phyloP scores from a whole-genome alignment of 1,284 basidiomycete species.

The Ustilago tritici region DNA sequence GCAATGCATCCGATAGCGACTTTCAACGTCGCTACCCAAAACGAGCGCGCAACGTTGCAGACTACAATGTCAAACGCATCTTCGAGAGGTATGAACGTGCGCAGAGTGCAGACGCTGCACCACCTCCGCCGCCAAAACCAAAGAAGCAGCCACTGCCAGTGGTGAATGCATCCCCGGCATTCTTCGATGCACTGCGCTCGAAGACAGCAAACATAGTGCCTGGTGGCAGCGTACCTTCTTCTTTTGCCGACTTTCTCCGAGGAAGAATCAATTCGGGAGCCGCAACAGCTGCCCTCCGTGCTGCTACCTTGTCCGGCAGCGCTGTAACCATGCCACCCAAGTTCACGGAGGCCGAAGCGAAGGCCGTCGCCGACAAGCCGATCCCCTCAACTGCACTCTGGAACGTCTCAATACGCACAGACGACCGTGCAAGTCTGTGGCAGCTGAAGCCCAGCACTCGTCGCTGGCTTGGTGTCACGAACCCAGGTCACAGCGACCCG shows the following conservation, averaged over 20 bases:
- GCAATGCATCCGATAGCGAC: slow-evolving; percentile 21
- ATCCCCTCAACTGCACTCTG: slow-evolving; percentile 2
- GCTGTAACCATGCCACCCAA: neutral
- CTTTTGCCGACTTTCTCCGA: slow-evolving; percentile 24
- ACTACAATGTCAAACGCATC: slow-evolving; percentile 34
- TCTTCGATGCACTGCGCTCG: slow-evolving; percentile 32
- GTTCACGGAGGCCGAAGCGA: slow-evolving; percentile 18
- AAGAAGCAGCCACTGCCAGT: slow-evolving; percentile 12
- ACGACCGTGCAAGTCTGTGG: slow-evolving; percentile 10
- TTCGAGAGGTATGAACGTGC: slow-evolving; percentile 23
- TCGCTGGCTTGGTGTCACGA: slow-evolving; percentile 21
- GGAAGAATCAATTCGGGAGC: slow-evolving; percentile 4
- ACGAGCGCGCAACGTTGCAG: slow-evolving; percentile 32
- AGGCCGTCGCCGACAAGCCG: neutral
- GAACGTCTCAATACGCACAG: slow-evolving; percentile 13
- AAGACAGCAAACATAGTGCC: neutral
- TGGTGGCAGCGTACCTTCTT: neutral
- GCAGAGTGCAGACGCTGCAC: neutral
- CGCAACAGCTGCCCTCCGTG: neutral
- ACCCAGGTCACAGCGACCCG: neutral
- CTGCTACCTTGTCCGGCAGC: slow-evolving; percentile 5
- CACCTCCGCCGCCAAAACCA: neutral
- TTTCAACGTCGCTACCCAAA: slow-evolving; percentile 33
- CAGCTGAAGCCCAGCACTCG: slow-evolving; percentile 22
- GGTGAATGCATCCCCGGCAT: slow-evolving; percentile 8